phyloP scores from a whole-genome alignment of 768 basidiomycete genomes.

The Tubosaeta sp. region DNA sequence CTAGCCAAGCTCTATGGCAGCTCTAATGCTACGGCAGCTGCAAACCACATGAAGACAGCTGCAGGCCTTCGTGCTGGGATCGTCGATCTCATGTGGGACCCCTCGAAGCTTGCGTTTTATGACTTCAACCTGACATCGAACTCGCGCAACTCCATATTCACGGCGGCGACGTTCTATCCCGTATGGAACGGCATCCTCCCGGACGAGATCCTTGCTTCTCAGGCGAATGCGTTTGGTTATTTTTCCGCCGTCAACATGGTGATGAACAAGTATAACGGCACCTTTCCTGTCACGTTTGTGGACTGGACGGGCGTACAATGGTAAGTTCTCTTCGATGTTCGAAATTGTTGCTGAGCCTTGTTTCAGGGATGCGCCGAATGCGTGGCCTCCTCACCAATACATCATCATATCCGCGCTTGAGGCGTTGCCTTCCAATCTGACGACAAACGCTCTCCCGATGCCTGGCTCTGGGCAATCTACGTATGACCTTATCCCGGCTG shows the following conservation, averaged over 20 bases:
- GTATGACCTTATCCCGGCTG: constrained; percentile 65
- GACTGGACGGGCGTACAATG: constrained; percentile 75
- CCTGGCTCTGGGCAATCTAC: constrained; percentile 49
- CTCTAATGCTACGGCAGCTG: constrained; percentile 41
- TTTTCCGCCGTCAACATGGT: constrained; percentile 78
- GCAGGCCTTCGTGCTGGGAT: constrained; percentile 59
- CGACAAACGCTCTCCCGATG: constrained; percentile 50
- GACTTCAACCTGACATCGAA: constrained; percentile 80
- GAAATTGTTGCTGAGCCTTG: neutral
- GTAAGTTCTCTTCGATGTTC: constrained; percentile 32
- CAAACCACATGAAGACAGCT: constrained; percentile 54
- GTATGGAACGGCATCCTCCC: constrained; percentile 87
- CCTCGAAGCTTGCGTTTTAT: constrained; percentile 80
- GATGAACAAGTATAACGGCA: constrained; percentile 83
- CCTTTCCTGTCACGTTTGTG: constrained; percentile 75
- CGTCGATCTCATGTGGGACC: constrained; percentile 85
- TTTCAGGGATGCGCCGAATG: constrained; percentile 76
- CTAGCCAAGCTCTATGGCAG: constrained; percentile 57
- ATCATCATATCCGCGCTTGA: constrained; percentile 75
- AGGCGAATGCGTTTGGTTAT: constrained; percentile 59
- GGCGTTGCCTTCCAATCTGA: constrained; percentile 68
- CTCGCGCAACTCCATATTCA: constrained; percentile 60
- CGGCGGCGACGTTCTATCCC: constrained; percentile 78
- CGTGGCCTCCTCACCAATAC: constrained; percentile 86
- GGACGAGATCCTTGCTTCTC: constrained; percentile 52